Evolutionary conservation across 2,329 filamentous ascomycete species (phyloP), one percentile per base, ranked within the genome.

Genomic region (Cadophora sp.): DNA sequence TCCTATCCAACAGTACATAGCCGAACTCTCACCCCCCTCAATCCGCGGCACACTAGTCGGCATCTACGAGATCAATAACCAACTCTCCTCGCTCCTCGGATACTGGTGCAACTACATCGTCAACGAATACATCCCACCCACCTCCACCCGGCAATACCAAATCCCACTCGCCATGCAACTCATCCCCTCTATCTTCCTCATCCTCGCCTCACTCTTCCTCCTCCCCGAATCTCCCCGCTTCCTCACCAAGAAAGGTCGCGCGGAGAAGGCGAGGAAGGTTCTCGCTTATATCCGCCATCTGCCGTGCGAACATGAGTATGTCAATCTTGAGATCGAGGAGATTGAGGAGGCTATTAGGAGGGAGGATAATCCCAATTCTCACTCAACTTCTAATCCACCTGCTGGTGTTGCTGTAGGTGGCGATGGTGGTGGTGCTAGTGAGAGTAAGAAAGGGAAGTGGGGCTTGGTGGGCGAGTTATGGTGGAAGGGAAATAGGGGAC

Each of bases 181-280:
- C 30, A 56, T 78, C 2, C 78, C 78, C 3, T 75, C 77, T 1
- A 24, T 71, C 18, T 66, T 79, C 4, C 70, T 79, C 22, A 65
- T 75, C 56, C 58, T 73, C 27, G 64, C 59, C 1, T 66, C 69
- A 1, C 36, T 93, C 80, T 70, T 89, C 47, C 68, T 92, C 64
- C 83, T 93, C 2, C 91, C 90, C 9, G 91, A 93, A 76, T 91
- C 89, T 0, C 91, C 91, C 0, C 85, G 91, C 16, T 72, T 70
- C 55, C 65, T 73, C 9, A 66, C 73, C 41, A 67, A 63, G 24
- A 64, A 66, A 24, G 64, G 67, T 7, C 58, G 66, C 4, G 55
- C 58, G 20, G 48, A 24, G 1, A 30, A 68, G 48, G 72, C 71
- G 3, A 36, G 69, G 3, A 61, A 68, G 13, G 66, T 71, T 1